These are phyloP conservation scores for Amniculicola lignicola DNA, from an alignment of 495 filamentous ascomycete genomes.

Conservation along the genomic window DNA sequence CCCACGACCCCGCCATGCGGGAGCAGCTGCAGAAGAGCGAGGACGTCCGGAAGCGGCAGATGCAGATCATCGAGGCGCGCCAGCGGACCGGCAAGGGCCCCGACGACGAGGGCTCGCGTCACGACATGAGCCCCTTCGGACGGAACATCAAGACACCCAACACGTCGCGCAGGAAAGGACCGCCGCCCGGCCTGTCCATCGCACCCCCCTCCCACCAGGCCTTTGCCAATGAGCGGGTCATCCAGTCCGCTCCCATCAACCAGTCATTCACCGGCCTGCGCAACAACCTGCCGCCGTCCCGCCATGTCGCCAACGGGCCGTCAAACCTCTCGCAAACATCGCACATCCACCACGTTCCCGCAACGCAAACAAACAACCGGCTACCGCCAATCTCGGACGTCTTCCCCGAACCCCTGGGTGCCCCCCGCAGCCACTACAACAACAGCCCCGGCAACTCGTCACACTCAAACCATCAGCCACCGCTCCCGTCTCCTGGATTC, in stretches of 20 bases:
- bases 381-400: constrained; percentile 94
- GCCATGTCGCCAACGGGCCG: constrained; percentile 80
- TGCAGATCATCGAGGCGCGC: constrained; percentile 89
- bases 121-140: constrained; percentile 49
- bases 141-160: constrained; percentile 58
- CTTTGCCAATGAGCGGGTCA: constrained; percentile 92
- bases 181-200: constrained; percentile 88
- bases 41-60: constrained; percentile 88
- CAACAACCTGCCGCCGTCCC: constrained; percentile 74
- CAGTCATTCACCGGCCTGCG: constrained; percentile 87
- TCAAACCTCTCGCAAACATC: constrained; percentile 82
- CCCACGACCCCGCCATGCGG: constrained; percentile 92
- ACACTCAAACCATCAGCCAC: constrained; percentile 63
- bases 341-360: constrained; percentile 88
- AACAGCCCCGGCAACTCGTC: constrained; percentile 58
- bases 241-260: constrained; percentile 94
- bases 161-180: constrained; percentile 65
- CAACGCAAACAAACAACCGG: constrained; percentile 85
- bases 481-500: constrained; percentile 75
- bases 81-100: constrained; percentile 54
- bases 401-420: constrained; percentile 78
- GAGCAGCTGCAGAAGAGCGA: constrained; percentile 93
- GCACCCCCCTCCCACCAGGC: constrained; percentile 94
- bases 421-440: constrained; percentile 47
- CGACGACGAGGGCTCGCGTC: constrained; percentile 49